phyloP scores from a whole-genome alignment of 2,329 filamentous ascomycete species.

The Aspergillus sojae region DNA sequence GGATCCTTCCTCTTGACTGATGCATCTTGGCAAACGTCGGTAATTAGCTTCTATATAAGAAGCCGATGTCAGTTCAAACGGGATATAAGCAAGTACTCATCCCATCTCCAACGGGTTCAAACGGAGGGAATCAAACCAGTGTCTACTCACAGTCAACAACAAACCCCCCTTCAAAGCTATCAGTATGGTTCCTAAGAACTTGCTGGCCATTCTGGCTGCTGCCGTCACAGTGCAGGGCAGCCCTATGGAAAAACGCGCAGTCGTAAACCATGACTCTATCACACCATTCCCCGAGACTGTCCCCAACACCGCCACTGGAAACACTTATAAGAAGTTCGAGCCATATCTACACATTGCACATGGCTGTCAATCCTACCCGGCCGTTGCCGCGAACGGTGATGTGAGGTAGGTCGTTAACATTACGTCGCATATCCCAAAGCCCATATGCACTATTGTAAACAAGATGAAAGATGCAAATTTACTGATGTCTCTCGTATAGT shows the following conservation, averaged over 20 bases:
- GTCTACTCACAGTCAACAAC: neutral
- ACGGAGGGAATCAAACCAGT: neutral
- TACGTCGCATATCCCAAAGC: neutral
- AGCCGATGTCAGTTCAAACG: neutral
- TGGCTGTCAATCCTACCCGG: conserved; percentile 10
- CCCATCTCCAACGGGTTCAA: neutral
- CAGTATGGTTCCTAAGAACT: neutral
- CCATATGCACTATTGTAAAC: neutral
- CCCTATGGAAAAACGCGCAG: neutral
- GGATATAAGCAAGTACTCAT: neutral
- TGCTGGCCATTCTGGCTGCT: neutral
- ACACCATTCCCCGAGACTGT: neutral
- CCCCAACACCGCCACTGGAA: neutral
- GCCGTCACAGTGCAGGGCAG: neutral
- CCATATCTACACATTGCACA: conserved; percentile 8
- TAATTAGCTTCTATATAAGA: neutral
- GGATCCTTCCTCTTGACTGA: neutral
- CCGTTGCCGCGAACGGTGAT: conserved; percentile 8
- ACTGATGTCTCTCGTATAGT: neutral
- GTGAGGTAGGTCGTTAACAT: neutral
- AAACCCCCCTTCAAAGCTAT: too few relatives aligned
- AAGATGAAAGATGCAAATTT: neutral
- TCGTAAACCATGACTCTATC: neutral
- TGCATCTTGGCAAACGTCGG: neutral
- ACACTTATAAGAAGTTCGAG: conserved; percentile 1